These are phyloP conservation scores for Pezicula carpinea DNA, from an alignment of 2,329 filamentous ascomycete genomes.

Conservation along the genomic window DNA sequence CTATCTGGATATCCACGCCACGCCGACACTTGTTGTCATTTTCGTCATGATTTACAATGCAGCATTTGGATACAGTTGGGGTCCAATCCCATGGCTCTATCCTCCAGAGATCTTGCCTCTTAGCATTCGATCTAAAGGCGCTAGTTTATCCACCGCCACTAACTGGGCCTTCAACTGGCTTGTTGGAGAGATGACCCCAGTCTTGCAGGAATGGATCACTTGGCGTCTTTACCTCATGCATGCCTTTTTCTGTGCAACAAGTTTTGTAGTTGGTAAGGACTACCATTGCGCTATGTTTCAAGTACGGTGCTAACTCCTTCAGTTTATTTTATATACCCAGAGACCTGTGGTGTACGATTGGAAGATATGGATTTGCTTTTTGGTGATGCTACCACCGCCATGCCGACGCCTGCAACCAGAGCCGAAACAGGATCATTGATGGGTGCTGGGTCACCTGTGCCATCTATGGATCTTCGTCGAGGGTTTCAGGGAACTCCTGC, in stretches of 20 bases:
- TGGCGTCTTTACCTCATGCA: constrained; percentile 95
- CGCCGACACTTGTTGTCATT: constrained; percentile 79
- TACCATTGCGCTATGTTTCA: neutral
- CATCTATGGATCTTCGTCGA: constrained; percentile 67
- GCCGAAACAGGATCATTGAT: constrained; percentile 82
- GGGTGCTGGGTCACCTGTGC: constrained; percentile 71
- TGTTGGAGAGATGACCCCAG: constrained; percentile 90
- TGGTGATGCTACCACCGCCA: constrained; percentile 82
- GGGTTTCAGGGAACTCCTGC: constrained; percentile 32
- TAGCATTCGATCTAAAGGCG: constrained; percentile 94
- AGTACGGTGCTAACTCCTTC: constrained; percentile 2
- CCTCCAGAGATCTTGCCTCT: constrained; percentile 97
- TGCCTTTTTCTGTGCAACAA: constrained; percentile 92
- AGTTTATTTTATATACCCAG: constrained; percentile 98
- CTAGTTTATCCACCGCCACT: constrained; percentile 89
- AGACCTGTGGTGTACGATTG: constrained; percentile 89
- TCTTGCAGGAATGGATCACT: constrained; percentile 84
- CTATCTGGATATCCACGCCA: constrained; percentile 74
- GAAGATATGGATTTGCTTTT: constrained; percentile 97
- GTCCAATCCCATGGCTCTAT: constrained; percentile 96
- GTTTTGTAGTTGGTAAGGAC: constrained; percentile 87
- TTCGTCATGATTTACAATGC: constrained; percentile 99
- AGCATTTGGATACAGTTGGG: constrained; percentile 95
- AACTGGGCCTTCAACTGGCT: constrained; percentile 99
- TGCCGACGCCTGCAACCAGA: constrained; percentile 71